phyloP scores from a whole-genome alignment of 805 yeast species.

The Kodamaea kaohsiungensis region DNA sequence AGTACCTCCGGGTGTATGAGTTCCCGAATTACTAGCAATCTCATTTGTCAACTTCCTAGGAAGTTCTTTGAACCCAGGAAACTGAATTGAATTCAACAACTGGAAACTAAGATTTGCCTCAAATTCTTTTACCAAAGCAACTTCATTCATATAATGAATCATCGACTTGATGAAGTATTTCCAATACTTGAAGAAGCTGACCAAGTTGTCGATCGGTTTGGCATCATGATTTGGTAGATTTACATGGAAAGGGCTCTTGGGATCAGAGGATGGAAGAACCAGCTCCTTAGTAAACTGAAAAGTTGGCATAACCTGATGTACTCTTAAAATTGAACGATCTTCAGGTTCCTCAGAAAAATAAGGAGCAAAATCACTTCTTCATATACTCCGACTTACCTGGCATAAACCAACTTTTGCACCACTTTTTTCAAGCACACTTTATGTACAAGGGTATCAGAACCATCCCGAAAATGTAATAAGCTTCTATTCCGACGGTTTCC shows the following conservation, averaged over 20 bases:
- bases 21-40: not conserved
- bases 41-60: constrained; percentile 20
- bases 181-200: constrained; percentile 42
- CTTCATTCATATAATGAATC: constrained; percentile 40
- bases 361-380: not conserved
- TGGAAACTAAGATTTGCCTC: constrained; percentile 38
- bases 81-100: constrained; percentile 38
- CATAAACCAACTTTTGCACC: not conserved
- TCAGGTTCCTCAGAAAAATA: not conserved
- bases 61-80: constrained; percentile 47
- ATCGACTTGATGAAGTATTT: constrained; percentile 40
- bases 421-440: not conserved
- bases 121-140: constrained; percentile 48
- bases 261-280: constrained; percentile 35
- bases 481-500: not conserved
- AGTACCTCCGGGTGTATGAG: not conserved
- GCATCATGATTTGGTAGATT: constrained; percentile 41
- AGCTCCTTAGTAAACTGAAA: constrained; percentile 13
- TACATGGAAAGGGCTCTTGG: constrained; percentile 37
- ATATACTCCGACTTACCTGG: constrained; percentile 2
- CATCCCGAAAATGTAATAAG: not conserved
- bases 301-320: constrained; percentile 1
- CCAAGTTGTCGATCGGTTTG: constrained; percentile 40
- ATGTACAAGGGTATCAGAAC: not conserved
- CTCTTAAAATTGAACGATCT: not conserved